phyloP scores from a whole-genome alignment of 2,329 filamentous ascomycete genomes.

The Diaporthe helianthi region DNA sequence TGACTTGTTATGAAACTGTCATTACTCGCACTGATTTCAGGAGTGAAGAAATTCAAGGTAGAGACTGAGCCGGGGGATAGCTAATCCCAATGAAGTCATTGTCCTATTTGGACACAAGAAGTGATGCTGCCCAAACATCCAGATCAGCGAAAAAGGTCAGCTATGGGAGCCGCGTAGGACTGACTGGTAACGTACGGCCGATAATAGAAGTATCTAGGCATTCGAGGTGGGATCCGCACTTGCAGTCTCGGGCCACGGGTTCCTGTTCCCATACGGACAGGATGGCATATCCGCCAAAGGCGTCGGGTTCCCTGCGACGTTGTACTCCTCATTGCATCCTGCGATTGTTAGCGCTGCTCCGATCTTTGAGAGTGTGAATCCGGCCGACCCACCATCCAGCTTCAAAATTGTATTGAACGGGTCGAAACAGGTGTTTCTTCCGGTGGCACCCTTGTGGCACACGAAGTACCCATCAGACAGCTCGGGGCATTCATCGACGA shows the following conservation, averaged over 20 bases:
- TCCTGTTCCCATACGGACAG: not conserved
- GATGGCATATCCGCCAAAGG: not conserved
- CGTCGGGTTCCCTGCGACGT: not conserved
- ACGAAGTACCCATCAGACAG: not conserved
- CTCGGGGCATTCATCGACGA: not conserved
- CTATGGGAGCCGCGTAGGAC: not conserved
- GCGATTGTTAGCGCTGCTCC: not conserved
- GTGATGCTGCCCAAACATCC: not conserved
- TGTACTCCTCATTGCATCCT: conserved; percentile 19
- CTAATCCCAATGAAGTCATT: not conserved
- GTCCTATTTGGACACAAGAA: not conserved
- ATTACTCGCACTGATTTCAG: not conserved
- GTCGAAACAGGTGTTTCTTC: not conserved
- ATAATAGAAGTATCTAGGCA: not conserved
- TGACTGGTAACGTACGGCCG: not conserved
- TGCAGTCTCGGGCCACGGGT: not conserved
- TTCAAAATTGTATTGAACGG: not conserved
- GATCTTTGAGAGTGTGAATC: not conserved
- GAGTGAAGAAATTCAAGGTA: not conserved
- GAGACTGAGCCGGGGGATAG: no score
- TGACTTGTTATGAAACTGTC: not conserved
- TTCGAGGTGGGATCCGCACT: no score
- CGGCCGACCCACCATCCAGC: not conserved
- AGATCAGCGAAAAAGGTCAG: not conserved
- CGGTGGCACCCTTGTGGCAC: not conserved